A percentile compares a stretch with the other conserved stretches of the same genome.
Evolutionary conservation across 1,139 yeast species (phyloP).

Genomic region (Geotrichum fermentans): DNA sequence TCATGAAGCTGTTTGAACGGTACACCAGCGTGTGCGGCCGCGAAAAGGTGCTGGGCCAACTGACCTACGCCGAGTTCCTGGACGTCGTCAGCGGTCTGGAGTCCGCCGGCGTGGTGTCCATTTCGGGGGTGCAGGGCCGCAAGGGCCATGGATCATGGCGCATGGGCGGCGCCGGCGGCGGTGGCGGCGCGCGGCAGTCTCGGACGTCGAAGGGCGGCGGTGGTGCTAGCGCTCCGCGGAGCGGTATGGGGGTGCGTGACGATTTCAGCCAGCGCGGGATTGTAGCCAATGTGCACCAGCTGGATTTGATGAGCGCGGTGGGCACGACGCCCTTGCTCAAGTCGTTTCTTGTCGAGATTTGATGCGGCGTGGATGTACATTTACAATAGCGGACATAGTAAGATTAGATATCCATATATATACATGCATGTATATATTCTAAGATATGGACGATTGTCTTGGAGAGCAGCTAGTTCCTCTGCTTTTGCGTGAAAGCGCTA

Average conservation of each 20-base stretch:
- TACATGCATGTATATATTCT: no score
- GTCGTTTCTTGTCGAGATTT: constrained; percentile 14
- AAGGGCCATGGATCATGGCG: constrained; percentile 22
- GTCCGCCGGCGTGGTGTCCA: constrained; percentile 50
- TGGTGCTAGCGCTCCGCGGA: constrained; percentile 14
- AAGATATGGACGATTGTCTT: no score
- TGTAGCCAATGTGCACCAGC: constrained; percentile 38
- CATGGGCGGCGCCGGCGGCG: constrained; percentile 24
- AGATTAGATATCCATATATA: no score
- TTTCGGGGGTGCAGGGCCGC: constrained; percentile 34
- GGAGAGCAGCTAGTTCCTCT: no score
- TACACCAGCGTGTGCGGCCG: constrained; percentile 45
- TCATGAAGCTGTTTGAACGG: constrained; percentile 56
- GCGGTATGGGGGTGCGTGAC: constrained; percentile 33
- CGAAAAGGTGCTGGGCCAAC: constrained; percentile 47
- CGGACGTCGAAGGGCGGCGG: constrained; percentile 23
- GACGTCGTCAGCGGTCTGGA: constrained; percentile 78
- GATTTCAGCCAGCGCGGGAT: constrained; percentile 41
- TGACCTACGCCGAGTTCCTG: constrained; percentile 69
- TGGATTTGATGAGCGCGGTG: constrained; percentile 40
- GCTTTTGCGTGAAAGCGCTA: no score
- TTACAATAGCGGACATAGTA: neutral
- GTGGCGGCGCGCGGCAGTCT: constrained; percentile 19
- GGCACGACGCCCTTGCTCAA: constrained; percentile 14
- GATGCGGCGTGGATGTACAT: neutral